Conservation (phyloP, 1,284 basidiomycete genomes). For the Exobasidium cylindrosporum region DNA sequence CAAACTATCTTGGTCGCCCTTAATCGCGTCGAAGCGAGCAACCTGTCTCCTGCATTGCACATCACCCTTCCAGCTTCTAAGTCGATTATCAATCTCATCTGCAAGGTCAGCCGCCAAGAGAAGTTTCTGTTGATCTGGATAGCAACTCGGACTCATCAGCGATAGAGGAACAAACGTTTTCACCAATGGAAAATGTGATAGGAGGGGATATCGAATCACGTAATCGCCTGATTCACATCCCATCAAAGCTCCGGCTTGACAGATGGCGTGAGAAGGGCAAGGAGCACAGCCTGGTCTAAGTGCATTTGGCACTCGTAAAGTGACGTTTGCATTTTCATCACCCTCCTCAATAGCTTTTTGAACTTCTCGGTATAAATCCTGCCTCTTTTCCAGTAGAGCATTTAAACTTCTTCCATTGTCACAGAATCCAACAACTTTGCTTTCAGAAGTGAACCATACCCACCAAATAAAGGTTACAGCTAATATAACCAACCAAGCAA, state of each 20-base stretch:
- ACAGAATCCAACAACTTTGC: constrained; percentile 41
- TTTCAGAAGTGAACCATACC: constrained; percentile 43
- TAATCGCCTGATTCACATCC: constrained; percentile 42
- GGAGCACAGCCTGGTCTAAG: constrained; percentile 38
- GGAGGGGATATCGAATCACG: constrained; percentile 27
- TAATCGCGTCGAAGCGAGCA: not conserved
- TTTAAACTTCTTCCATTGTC: constrained; percentile 30
- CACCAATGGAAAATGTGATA: constrained; percentile 32
- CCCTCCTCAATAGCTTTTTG: not conserved
- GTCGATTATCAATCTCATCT: constrained; percentile 27
- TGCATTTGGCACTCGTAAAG: constrained; percentile 21
- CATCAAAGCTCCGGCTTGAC: constrained; percentile 26
- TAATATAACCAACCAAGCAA: not conserved
- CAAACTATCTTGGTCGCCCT: not conserved
- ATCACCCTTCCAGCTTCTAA: constrained; percentile 42
- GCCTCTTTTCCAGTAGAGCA: constrained; percentile 17
- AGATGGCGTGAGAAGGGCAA: constrained; percentile 43
- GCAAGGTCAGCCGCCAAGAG: constrained; percentile 44
- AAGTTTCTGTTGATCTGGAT: constrained; percentile 49
- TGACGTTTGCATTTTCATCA: constrained; percentile 10
- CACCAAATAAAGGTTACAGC: constrained; percentile 18
- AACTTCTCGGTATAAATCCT: not conserved
- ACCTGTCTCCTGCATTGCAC: constrained; percentile 29
- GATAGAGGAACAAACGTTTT: constrained; percentile 28
- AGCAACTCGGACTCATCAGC: constrained; percentile 26